Base-by-base conservation (phyloP, 805 yeast species). In the Candida xiaguanensis region DNA sequence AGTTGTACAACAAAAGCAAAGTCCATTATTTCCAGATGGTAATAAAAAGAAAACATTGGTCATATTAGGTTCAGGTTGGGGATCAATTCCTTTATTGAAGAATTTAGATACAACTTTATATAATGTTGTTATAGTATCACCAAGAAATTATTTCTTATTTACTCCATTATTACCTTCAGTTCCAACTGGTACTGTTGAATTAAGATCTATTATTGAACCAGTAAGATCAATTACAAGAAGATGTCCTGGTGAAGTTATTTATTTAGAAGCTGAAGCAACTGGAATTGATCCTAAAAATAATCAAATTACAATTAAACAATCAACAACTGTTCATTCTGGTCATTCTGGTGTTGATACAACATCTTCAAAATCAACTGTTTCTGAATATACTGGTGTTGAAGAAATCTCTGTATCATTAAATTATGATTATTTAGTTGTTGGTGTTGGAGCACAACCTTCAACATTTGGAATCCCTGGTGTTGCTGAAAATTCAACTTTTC, bases 401-500 rank as follows among this genome's bases (percentile, higher is more conserved):
- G 73, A 69, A 47, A 71, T 77, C 46, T 52, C 62, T 38, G 65
- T 77, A 15, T 59, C 74, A 42, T 55, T 74, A 64, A 55, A 64
- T 45, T 90, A 85, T 58, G 98, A 90, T 60, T 85, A 86, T 63
- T 74, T 90, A 49, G 93, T 90, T 33, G 75, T 88, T 45, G 95
- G 95, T 45, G 96, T 91, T 42, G 98, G 98, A 61, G 95, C 97
- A 40, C 85, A 85, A 62, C 93, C 93, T 52, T 85, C 91, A 46
- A 90, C 96, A 36, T 91, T 89, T 53, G 95, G 95, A 56, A 90
- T 86, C 49, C 95, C 95, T 36, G 97, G 98, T 63, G 95, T 90
- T 44, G 78, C 77, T 37, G 95, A 90, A 65, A 70, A 87, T 62
- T 93, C 95, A 15, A 78, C 86, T 38, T 90, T 84, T 73, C 72